phyloP scores from a whole-genome alignment of 768 basidiomycete genomes.

The Multifurca ochricompacta region DNA sequence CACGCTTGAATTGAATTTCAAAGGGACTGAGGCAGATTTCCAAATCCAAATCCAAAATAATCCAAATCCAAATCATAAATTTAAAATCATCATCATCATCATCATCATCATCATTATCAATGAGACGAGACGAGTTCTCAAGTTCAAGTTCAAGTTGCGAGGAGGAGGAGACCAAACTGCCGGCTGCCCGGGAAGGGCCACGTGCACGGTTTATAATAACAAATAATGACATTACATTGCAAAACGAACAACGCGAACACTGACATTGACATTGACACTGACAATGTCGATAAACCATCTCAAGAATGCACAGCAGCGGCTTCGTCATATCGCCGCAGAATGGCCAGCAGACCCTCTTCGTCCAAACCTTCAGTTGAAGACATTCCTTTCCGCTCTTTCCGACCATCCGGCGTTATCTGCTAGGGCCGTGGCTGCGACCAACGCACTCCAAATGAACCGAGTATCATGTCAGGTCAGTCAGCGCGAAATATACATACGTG shows the following conservation, averaged over 20 bases:
- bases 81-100: no score
- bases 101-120: no score
- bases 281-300: slow-evolving; percentile 26
- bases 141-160: no score
- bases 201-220: no score
- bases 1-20: no score
- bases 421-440: slow-evolving; percentile 51
- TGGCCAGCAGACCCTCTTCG: slow-evolving; percentile 74
- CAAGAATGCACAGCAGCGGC: slow-evolving; percentile 38
- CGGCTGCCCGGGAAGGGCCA: no score
- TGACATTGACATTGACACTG: no score
- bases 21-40: no score
- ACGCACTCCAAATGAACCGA: slow-evolving; percentile 46
- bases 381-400: slow-evolving; percentile 55
- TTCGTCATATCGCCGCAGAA: slow-evolving; percentile 46
- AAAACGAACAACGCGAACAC: neutral
- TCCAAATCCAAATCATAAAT: no score
- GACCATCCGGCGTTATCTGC: slow-evolving; percentile 61
- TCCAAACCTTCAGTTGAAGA: slow-evolving; percentile 65
- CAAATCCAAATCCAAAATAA: neutral
- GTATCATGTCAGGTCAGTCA: slow-evolving; percentile 51
- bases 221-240: no score
- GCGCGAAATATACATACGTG: neutral
- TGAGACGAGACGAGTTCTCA: no score
- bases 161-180: no score